phyloP scores from a whole-genome alignment of 1,284 basidiomycete genomes.

The Prillingera fragicola region DNA sequence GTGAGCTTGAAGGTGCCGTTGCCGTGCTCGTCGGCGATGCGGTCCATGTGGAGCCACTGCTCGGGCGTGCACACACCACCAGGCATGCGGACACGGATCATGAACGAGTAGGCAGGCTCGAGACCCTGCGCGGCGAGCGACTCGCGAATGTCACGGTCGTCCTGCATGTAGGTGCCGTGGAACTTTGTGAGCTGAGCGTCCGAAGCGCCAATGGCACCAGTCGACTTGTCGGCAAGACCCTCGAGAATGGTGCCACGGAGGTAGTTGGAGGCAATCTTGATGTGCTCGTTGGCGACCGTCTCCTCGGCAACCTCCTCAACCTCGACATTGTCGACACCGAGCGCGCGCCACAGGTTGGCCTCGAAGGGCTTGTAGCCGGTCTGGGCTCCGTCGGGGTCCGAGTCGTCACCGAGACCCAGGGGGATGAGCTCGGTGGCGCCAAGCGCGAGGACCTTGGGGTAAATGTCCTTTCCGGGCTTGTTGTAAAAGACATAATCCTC shows the following conservation, averaged over 20 bases:
- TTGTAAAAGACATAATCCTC: constrained; percentile 98
- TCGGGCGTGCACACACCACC: constrained; percentile 85
- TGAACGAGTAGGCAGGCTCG: constrained; percentile 96
- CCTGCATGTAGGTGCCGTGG: constrained; percentile 96
- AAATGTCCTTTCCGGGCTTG: constrained; percentile 89
- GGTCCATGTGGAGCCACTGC: constrained; percentile 95
- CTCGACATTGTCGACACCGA: constrained; percentile 87
- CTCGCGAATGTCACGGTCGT: constrained; percentile 96
- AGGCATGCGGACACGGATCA: constrained; percentile 96
- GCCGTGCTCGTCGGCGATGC: constrained; percentile 91
- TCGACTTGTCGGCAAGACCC: constrained; percentile 78
- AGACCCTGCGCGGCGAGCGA: constrained; percentile 88
- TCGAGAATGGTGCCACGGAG: constrained; percentile 92
- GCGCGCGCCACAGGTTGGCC: constrained; percentile 83
- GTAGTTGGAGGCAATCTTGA: constrained; percentile 94
- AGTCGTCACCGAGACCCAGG: constrained; percentile 89
- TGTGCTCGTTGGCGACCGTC: constrained; percentile 98
- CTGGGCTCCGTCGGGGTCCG: constrained; percentile 92
- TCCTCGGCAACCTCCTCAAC: constrained; percentile 90
- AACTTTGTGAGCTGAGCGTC: constrained; percentile 98
- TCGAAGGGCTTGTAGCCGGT: constrained; percentile 98
- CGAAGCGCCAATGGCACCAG: constrained; percentile 80
- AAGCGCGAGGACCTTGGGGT: constrained; percentile 66
- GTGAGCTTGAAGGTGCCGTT: constrained; percentile 96
- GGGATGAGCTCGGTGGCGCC: constrained; percentile 67